Conservation (phyloP, 768 basidiomycete species). For the Rhodosporidiobolus odoratus region DNA sequence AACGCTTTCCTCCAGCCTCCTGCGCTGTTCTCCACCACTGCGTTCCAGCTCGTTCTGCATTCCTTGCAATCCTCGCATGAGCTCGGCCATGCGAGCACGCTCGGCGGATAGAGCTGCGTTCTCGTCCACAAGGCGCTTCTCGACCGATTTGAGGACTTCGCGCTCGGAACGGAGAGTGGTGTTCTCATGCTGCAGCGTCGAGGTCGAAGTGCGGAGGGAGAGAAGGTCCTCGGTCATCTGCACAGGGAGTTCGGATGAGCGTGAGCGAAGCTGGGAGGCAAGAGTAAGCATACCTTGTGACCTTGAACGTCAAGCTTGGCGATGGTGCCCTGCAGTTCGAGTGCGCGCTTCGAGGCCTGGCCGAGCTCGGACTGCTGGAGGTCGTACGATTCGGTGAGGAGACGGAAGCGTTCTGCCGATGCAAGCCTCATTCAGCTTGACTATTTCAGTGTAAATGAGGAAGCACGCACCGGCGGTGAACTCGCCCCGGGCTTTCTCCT, state of each 20-base stretch:
- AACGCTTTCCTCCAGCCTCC: constrained; percentile 71
- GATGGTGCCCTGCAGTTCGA: constrained; percentile 67
- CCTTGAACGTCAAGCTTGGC: constrained; percentile 70
- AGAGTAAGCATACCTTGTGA: constrained; percentile 53
- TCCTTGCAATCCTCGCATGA: constrained; percentile 82
- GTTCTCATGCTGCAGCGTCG: constrained; percentile 65
- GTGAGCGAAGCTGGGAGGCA: constrained; percentile 55
- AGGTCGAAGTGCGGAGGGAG: constrained; percentile 32
- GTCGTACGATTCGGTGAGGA: constrained; percentile 59
- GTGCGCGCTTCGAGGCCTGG: constrained; percentile 62
- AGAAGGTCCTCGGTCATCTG: constrained; percentile 39
- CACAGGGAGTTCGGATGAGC: constrained; percentile 39
- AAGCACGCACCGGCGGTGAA: constrained; percentile 61
- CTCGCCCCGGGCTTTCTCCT: constrained; percentile 75
- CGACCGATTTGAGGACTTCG: constrained; percentile 83
- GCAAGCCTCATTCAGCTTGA: background rate
- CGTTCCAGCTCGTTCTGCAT: constrained; percentile 84
- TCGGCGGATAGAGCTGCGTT: constrained; percentile 74
- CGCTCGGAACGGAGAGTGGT: constrained; percentile 89
- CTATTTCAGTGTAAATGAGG: background rate
- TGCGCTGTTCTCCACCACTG: constrained; percentile 73
- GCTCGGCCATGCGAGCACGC: constrained; percentile 74
- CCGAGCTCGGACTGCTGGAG: constrained; percentile 63
- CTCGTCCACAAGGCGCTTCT: constrained; percentile 74
- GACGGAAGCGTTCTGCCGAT: constrained; percentile 44